phyloP scores from a whole-genome alignment of 441 rosid species.

The Adansonia grandidieri region DNA sequence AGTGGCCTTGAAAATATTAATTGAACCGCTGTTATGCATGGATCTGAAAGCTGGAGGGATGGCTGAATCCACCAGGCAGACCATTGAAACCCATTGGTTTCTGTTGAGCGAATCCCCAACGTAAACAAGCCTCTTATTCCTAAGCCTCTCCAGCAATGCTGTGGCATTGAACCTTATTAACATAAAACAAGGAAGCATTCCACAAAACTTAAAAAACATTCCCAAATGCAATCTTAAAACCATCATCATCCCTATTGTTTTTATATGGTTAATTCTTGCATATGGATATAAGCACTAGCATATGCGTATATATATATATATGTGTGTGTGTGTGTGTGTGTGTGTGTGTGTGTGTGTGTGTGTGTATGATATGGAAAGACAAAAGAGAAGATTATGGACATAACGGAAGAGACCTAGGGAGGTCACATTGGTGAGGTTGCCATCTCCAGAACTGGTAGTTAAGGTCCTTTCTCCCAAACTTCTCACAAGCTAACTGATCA shows the following conservation, averaged over 20 bases:
- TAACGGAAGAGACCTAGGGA: slow-evolving; percentile 48
- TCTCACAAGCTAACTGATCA: slow-evolving; percentile 62
- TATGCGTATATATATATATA: not conserved
- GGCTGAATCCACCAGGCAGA: slow-evolving; percentile 52
- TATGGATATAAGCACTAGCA: not conserved
- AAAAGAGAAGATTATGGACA: not conserved
- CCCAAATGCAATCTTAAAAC: slow-evolving; percentile 11
- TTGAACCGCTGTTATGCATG: slow-evolving; percentile 61
- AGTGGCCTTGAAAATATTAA: slow-evolving; percentile 52
- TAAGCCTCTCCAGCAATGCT: slow-evolving; percentile 58
- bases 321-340: not conserved
- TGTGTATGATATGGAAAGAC: too few species aligned
- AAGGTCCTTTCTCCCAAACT: slow-evolving; percentile 57
- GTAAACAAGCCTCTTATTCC: slow-evolving; percentile 63
- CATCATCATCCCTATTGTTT: not conserved
- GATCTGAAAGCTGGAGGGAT: slow-evolving; percentile 47
- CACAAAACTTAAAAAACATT: slow-evolving; percentile 34
- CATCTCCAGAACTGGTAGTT: slow-evolving; percentile 58
- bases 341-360: too few species aligned
- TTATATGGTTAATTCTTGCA: not conserved
- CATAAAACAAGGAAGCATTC: slow-evolving; percentile 35
- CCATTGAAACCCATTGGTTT: slow-evolving; percentile 71
- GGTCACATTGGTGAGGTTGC: slow-evolving; percentile 67
- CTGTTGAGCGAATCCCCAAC: slow-evolving; percentile 67
- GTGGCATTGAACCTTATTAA: slow-evolving; percentile 75